A percentile compares a stretch with the other conserved stretches of the same genome.
These are phyloP conservation scores for Neltuma alba DNA, from an alignment of 306 rosid genomes.

Conservation along the genomic window DNA sequence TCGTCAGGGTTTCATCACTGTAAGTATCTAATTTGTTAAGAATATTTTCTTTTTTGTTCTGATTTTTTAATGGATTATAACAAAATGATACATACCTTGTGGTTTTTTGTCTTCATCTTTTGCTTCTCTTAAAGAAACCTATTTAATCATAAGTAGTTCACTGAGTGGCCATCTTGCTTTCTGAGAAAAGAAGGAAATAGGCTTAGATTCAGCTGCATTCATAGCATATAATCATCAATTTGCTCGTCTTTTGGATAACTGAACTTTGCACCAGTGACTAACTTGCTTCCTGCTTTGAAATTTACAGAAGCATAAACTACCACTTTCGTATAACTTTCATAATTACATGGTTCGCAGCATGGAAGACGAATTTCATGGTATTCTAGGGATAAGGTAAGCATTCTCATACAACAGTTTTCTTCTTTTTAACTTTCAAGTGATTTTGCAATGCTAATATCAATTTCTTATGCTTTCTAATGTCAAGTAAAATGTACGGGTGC, in stretches of 20 bases:
- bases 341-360: constrained; percentile 91
- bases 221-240: constrained; percentile 10
- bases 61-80: not conserved
- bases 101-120: not conserved
- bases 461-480: too few species aligned
- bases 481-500: too few species aligned
- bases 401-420: constrained; percentile 24
- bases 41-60: not conserved
- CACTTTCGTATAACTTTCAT: constrained; percentile 81
- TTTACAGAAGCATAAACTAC: constrained; percentile 83
- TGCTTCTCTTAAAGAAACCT: constrained; percentile 10
- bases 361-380: constrained; percentile 97
- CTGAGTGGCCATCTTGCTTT: not conserved
- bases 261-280: constrained; percentile 18
- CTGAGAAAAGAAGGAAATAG: not conserved
- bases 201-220: not conserved
- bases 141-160: not conserved
- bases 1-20: constrained; percentile 89
- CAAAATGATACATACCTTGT: not conserved
- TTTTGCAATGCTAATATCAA: not conserved
- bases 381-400: constrained; percentile 91
- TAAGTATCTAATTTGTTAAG: constrained; percentile 44
- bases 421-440: not conserved
- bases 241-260: constrained; percentile 11
- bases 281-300: constrained; percentile 33